These are phyloP conservation scores for Podospora sp. DNA, from an alignment of 495 filamentous ascomycete species.

Conservation along the genomic window DNA sequence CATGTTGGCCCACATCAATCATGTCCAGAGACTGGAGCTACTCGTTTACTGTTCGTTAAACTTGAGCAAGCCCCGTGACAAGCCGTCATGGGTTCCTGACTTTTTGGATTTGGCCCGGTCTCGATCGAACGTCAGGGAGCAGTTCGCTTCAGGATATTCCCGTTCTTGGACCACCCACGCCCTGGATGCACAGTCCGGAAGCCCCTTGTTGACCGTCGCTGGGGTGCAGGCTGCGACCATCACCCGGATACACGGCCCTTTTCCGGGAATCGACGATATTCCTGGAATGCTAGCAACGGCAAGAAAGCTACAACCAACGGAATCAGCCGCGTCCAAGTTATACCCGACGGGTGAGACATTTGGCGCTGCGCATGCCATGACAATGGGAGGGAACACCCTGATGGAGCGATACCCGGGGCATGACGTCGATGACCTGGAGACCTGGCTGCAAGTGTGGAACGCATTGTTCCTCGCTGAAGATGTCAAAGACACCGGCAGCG, in stretches of 20 bases:
- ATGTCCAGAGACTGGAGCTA: background rate
- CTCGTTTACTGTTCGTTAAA: background rate
- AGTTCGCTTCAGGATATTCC: background rate
- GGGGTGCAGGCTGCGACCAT: background rate
- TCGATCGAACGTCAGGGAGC: background rate
- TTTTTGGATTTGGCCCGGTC: background rate
- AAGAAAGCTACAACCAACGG: background rate
- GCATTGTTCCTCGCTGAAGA: too few relatives aligned
- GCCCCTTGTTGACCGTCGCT: background rate
- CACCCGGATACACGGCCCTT: background rate
- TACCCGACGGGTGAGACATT: background rate
- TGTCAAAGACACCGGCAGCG: background rate
- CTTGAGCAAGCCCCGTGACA: background rate
- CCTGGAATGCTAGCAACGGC: background rate
- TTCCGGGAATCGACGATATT: background rate
- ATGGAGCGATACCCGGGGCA: background rate
- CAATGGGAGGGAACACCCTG: background rate
- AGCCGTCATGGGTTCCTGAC: constrained; percentile 1
- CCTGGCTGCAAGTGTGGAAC: background rate
- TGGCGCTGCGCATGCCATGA: background rate
- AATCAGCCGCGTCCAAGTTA: background rate
- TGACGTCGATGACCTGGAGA: background rate
- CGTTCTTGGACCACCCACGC: background rate
- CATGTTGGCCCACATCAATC: background rate
- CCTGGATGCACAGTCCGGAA: background rate